Conservation (phyloP, 257 asterid species). For the Solanum piurae region DNA sequence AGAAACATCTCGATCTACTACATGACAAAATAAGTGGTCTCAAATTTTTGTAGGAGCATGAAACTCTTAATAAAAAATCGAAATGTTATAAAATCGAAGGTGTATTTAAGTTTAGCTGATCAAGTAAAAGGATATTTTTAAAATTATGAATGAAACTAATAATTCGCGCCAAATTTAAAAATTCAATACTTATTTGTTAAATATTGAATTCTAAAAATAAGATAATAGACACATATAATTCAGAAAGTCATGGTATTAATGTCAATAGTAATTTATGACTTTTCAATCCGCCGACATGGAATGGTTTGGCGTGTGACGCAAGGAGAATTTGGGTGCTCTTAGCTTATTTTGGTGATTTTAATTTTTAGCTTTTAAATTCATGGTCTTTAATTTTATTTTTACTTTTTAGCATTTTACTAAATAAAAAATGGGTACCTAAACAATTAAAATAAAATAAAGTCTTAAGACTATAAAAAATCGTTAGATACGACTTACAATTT, state of each 20-base stretch:
- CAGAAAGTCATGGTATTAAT: not conserved
- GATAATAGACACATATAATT: too few species aligned
- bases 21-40: too few species aligned
- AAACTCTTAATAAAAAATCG: too few species aligned
- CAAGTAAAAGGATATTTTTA: too few species aligned
- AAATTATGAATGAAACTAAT: not conserved
- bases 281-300: not conserved
- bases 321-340: not conserved
- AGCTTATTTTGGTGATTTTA: not conserved
- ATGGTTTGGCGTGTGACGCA: not conserved
- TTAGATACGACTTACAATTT: not conserved
- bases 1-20: too few species aligned
- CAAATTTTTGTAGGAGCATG: too few species aligned
- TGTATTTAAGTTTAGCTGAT: too few species aligned
- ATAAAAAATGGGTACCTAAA: not conserved
- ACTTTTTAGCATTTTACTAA: not conserved
- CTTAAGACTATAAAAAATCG: rapidly evolving
- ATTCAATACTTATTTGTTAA: too few species aligned
- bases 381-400: not conserved
- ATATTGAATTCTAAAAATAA: too few species aligned
- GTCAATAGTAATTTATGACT: not conserved
- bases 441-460: not conserved
- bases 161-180: not conserved
- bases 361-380: not conserved
- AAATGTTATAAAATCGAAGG: too few species aligned